phyloP scores from a whole-genome alignment of 306 rosid species.

The Pueraria montana region DNA sequence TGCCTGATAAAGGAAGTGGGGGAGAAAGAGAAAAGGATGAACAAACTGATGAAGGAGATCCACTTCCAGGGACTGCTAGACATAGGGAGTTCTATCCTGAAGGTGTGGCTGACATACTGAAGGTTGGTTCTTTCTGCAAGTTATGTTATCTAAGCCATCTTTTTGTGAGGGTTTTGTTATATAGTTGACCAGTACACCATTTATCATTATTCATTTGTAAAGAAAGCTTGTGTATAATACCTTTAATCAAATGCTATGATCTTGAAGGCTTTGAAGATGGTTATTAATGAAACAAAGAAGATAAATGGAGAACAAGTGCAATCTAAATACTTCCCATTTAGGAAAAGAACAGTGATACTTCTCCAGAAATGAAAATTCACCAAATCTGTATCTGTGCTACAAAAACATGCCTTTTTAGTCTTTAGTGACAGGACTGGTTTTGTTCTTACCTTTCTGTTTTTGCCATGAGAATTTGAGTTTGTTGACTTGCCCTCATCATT shows the following conservation, averaged over 20 bases:
- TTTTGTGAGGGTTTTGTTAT: conserved; percentile 43
- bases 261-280: conserved; percentile 39
- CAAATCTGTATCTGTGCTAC: conserved; percentile 9
- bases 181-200: conserved; percentile 5
- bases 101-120: conserved; percentile 93
- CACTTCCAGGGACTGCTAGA: conserved; percentile 99
- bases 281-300: conserved; percentile 26
- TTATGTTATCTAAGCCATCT: conserved; percentile 29
- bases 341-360: conserved; percentile 30
- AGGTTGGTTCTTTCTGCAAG: conserved; percentile 67
- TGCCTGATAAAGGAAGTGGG: conserved; percentile 99
- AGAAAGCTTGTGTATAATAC: conserved; percentile 19
- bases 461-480: conserved; percentile 1
- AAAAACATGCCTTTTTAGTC: conserved; percentile 13
- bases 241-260: conserved; percentile 29
- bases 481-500: conserved; percentile 26
- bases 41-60: conserved; percentile 88
- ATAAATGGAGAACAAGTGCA: conserved; percentile 29
- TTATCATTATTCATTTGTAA: conserved; percentile 2
- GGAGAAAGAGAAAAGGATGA: conserved; percentile 91
- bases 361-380: conserved; percentile 14
- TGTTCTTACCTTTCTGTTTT: conserved; percentile 38
- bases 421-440: conserved; percentile 1
- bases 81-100: conserved; percentile 99
- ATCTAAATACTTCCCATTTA: conserved; percentile 6